These are phyloP conservation scores for Taphrina pruni DNA, from an alignment of 1,139 yeast species.

Conservation along the genomic window DNA sequence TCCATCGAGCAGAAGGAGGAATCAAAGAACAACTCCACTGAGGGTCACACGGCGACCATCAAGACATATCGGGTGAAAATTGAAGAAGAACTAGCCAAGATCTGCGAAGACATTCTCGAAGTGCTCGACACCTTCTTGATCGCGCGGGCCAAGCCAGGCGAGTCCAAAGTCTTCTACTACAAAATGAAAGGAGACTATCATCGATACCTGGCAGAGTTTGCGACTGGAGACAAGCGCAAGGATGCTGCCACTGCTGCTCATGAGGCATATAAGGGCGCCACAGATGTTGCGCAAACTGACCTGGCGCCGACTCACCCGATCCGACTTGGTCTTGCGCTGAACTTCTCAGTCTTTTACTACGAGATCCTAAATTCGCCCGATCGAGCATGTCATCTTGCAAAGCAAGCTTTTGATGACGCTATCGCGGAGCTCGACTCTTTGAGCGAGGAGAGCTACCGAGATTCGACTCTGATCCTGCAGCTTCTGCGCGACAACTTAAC, in stretches of 20 bases:
- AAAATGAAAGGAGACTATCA: constrained; percentile 99
- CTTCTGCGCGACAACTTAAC: constrained; percentile 97
- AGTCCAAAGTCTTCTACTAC: constrained; percentile 96
- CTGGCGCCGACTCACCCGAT: constrained; percentile 99
- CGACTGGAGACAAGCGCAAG: constrained; percentile 89
- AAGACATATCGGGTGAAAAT: constrained; percentile 95
- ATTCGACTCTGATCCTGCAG: constrained; percentile 98
- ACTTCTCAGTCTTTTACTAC: constrained; percentile 96
- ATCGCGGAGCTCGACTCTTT: constrained; percentile 98
- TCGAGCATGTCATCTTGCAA: constrained; percentile 98
- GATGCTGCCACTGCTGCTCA: constrained; percentile 93
- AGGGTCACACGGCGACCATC: constrained; percentile 78
- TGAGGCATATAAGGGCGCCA: constrained; percentile 94
- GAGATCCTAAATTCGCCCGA: constrained; percentile 98
- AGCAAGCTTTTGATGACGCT: constrained; percentile 99
- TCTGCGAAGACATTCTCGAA: constrained; percentile 89
- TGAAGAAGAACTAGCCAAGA: constrained; percentile 89
- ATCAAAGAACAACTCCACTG: constrained; percentile 60
- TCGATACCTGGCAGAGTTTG: constrained; percentile 98
- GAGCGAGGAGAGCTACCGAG: constrained; percentile 97
- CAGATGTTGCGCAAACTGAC: constrained; percentile 97
- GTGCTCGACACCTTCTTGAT: constrained; percentile 89
- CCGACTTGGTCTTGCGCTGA: constrained; percentile 96
- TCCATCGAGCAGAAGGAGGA: constrained; percentile 99
- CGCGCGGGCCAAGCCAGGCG: constrained; percentile 95